phyloP scores from a whole-genome alignment of 306 rosid genomes.

The Argentina anserina region DNA sequence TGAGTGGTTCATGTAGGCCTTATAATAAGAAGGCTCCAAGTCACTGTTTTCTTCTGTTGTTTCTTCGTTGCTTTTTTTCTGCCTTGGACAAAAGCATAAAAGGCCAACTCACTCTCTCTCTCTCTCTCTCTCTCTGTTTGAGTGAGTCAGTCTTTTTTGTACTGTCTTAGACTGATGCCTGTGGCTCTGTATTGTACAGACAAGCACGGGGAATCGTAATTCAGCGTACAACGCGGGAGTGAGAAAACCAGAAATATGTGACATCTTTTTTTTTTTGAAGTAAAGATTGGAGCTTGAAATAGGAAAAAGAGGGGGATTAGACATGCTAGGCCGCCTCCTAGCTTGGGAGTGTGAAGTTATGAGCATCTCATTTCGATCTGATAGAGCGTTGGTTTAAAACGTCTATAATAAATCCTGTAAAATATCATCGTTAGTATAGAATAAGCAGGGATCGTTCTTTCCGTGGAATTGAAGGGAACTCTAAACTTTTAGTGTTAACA shows the following conservation, averaged over 20 bases:
- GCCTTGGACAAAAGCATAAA: constrained; percentile 45
- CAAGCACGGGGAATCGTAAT: constrained; percentile 30
- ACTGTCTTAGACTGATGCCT: constrained; percentile 3
- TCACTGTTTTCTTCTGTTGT: constrained; percentile 32
- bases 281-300: not conserved
- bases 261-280: not conserved
- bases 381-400: too few species aligned
- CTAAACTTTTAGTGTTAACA: too few species aligned
- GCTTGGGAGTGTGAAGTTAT: not conserved
- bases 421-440: too few species aligned
- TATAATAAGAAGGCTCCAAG: constrained; percentile 40
- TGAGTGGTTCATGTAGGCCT: constrained; percentile 29
- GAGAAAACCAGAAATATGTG: constrained; percentile 17
- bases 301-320: not conserved
- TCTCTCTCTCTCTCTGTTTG: not conserved
- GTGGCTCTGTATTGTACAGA: constrained; percentile 11
- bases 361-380: not conserved
- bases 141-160: not conserved
- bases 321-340: not conserved
- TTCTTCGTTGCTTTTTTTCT: constrained; percentile 17
- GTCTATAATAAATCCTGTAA: too few species aligned
- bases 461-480: too few species aligned
- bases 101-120: constrained; percentile 29
- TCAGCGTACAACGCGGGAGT: constrained; percentile 49
- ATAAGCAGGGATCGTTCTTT: too few species aligned